Percentiles rank a stretch among this genome's conserved stretches.
These are phyloP conservation scores for Zymoseptoria ardabiliae DNA, from an alignment of 2,329 filamentous ascomycete genomes.

Conservation along the genomic window DNA sequence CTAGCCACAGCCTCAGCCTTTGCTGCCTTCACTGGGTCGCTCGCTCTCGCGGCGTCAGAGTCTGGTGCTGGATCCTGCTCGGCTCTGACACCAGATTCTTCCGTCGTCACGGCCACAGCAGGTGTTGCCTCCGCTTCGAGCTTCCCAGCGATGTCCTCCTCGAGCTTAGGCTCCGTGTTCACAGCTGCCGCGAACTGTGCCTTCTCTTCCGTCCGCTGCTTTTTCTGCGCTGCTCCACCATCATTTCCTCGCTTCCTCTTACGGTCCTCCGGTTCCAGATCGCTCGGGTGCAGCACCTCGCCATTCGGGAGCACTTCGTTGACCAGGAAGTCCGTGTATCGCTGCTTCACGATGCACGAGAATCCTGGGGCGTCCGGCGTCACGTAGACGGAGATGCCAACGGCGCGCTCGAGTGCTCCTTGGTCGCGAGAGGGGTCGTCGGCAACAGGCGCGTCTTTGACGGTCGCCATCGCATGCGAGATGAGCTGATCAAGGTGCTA, in stretches of 20 bases:
- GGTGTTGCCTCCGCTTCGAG: not conserved
- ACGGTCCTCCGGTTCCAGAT: conserved; percentile 19
- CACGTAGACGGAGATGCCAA: conserved; percentile 59
- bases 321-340: conserved; percentile 88
- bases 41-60: not conserved
- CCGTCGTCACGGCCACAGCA: not conserved
- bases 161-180: not conserved
- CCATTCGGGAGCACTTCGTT: conserved; percentile 78
- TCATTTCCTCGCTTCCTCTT: conserved; percentile 20
- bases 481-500: not conserved
- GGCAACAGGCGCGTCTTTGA: not conserved
- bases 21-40: conserved; percentile 1
- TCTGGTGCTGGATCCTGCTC: not conserved
- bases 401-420: conserved; percentile 35
- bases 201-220: conserved; percentile 5
- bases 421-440: conserved; percentile 1
- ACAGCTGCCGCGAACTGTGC: conserved; percentile 2
- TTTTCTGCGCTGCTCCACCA: conserved; percentile 10
- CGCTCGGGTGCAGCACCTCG: conserved; percentile 63
- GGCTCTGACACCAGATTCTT: not conserved
- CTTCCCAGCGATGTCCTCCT: not conserved
- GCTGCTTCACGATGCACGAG: conserved; percentile 59
- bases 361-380: conserved; percentile 53
- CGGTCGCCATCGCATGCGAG: not conserved
- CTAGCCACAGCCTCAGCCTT: conserved; percentile 15